These are phyloP conservation scores for Erysimum pusillum DNA, from an alignment of 441 rosid species.

Conservation along the genomic window DNA sequence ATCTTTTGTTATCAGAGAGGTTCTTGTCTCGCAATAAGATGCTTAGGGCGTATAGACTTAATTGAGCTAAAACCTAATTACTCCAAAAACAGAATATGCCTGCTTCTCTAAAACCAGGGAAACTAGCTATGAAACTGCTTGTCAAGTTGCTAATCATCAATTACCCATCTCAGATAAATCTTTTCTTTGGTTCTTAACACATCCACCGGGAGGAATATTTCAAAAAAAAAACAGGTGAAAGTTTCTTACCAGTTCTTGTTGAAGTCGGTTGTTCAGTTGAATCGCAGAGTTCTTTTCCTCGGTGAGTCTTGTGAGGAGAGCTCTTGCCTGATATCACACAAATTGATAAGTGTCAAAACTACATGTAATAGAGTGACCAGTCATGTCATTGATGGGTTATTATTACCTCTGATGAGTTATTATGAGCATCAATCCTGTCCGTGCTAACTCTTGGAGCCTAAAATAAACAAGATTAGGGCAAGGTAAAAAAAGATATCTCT, in stretches of 20 bases:
- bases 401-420: constrained; percentile 66
- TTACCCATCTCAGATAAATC: neutral
- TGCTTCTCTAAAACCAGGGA: neutral
- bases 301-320: constrained; percentile 66
- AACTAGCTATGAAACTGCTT: constrained; percentile 4
- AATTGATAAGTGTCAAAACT: neutral
- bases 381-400: neutral
- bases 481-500: constrained; percentile 7
- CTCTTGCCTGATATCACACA: constrained; percentile 62
- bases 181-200: neutral
- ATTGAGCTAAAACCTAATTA: constrained; percentile 14
- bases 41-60: neutral
- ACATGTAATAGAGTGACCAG: constrained; percentile 17
- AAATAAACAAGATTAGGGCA: too few relatives aligned
- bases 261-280: constrained; percentile 72
- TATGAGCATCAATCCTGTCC: constrained; percentile 61
- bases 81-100: constrained; percentile 1
- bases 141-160: constrained; percentile 8
- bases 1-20: constrained; percentile 1
- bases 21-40: constrained; percentile 3
- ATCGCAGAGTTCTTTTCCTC: constrained; percentile 70
- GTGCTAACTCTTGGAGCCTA: constrained; percentile 62
- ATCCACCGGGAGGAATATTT: neutral
- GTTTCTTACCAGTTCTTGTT: constrained; percentile 73
- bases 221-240: constrained; percentile 3